Evolutionary conservation across 345 rosid species (phyloP), one percentile per base, ranked within the genome.

Genomic region (Camelina sativa): DNA sequence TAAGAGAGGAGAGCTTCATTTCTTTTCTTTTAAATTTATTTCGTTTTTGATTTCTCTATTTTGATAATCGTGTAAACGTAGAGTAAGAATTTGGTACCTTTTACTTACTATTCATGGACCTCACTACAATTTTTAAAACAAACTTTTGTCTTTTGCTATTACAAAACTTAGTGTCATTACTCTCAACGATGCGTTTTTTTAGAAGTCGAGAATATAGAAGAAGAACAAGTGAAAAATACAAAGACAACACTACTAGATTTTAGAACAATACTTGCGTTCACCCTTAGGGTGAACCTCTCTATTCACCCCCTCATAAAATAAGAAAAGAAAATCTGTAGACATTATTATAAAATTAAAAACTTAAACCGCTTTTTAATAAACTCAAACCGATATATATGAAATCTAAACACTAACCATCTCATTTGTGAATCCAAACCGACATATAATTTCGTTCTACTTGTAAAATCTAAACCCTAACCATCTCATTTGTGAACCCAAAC

Each of bases 1-100:
- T 58, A 54, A 46, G 73, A 54, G 46, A 32, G 20, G 57, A n/a
- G 23, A 23, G 59, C 35, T 28, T 64, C 13, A 35, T 59, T 71
- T 65, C 22, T 28, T 59, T 71, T 65, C 22, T 28, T 20, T 57
- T 8, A 32, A 48, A 19, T 70, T 76, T 38, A 47, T 63, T 77
- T 56, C 3, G 72, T 40, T 71, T 48, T 65, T 37, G 35, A 9
- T 48, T 65, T 40, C 67, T 63, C 67, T 63, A 5, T 71, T 77
- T 64, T 71, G 66, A n/a, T 64, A 40, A 57, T 70, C 34, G 61
- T 63, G 80, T 69, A 69, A 73, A 35, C 71, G 44, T 76, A 77
- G 76, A 58, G 76, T 13, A 70, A 63, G 61, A 71, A 13, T 64
- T 56, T 76, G 76, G 66, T 38, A 20, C 28, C 46, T 57, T 23